Percentiles rank a stretch among this genome's conserved stretches.
Conservation (phyloP, 331 rosid genomes). For the Ulmus americana region DNA sequence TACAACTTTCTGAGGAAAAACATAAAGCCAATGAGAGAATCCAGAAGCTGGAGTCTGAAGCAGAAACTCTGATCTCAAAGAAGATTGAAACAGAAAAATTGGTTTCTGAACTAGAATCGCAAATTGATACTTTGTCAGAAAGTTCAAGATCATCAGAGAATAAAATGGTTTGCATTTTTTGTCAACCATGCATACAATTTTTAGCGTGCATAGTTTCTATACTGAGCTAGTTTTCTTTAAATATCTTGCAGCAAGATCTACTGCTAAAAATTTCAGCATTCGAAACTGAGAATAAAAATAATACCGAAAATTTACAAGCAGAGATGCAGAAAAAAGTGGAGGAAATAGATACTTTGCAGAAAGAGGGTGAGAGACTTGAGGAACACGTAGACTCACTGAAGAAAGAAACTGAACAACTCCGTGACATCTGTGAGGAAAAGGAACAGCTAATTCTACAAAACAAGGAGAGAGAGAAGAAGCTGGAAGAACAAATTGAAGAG, state of each 20-base stretch:
- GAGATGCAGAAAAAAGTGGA: conserved; percentile 61
- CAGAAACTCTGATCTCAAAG: conserved; percentile 49
- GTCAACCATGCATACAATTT: conserved; percentile 15
- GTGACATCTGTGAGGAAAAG: conserved; percentile 46
- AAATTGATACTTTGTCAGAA: conserved; percentile 45
- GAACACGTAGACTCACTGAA: conserved; percentile 47
- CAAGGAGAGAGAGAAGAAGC: conserved; percentile 61
- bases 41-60: conserved; percentile 60
- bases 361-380: conserved; percentile 46
- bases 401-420: conserved; percentile 50
- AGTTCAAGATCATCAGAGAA: conserved; percentile 56
- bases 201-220: conserved; percentile 9
- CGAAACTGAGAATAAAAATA: conserved; percentile 58
- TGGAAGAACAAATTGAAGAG: conserved; percentile 62
- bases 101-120: conserved; percentile 59
- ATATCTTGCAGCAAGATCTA: conserved; percentile 58
- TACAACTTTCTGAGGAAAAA: conserved; percentile 45
- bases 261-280: conserved; percentile 56
- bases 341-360: conserved; percentile 46
- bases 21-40: conserved; percentile 53
- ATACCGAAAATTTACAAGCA: conserved; percentile 44
- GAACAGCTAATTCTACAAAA: conserved; percentile 48
- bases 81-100: conserved; percentile 56
- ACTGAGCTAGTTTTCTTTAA: conserved; percentile 25
- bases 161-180: conserved; percentile 49